These are phyloP conservation scores for Peziza echinospora DNA, from an alignment of 495 filamentous ascomycete genomes.

Conservation along the genomic window DNA sequence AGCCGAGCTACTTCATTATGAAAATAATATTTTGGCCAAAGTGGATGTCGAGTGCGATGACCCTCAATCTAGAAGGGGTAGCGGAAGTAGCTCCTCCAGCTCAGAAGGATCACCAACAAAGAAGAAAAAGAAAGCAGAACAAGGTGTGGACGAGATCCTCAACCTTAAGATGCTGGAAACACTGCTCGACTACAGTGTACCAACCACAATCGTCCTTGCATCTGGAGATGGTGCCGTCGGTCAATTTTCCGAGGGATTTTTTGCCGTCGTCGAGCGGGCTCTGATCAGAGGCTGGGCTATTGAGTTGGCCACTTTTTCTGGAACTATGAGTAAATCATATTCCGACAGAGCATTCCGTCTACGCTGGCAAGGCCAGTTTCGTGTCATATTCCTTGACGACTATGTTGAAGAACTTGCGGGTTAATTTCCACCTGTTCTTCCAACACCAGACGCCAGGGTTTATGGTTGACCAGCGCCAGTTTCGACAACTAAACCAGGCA, in stretches of 20 bases:
- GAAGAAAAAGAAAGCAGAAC: slow-evolving; percentile 27
- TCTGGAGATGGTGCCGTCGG: slow-evolving; percentile 76
- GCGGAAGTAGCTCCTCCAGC: slow-evolving; percentile 22
- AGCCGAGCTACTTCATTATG: slow-evolving; percentile 50
- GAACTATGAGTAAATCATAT: slow-evolving; percentile 51
- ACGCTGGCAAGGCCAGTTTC: slow-evolving; percentile 44
- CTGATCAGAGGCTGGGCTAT: slow-evolving; percentile 65
- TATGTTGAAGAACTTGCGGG: slow-evolving; percentile 58
- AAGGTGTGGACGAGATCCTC: slow-evolving; percentile 84
- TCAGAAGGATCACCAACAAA: slow-evolving; percentile 20
- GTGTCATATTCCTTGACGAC: slow-evolving; percentile 52
- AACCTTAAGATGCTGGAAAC: slow-evolving; percentile 83
- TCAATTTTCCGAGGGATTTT: slow-evolving; percentile 75
- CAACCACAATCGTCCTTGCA: slow-evolving; percentile 67
- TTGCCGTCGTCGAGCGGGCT: slow-evolving; percentile 57
- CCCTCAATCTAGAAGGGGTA: slow-evolving; percentile 22
- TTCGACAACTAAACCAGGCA: too few relatives aligned
- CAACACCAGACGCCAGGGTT: too few relatives aligned
- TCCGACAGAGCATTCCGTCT: slow-evolving; percentile 34
- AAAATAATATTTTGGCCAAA: slow-evolving; percentile 53
- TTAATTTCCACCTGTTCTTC: too few relatives aligned
- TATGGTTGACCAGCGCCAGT: too few relatives aligned
- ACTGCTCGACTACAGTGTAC: slow-evolving; percentile 39
- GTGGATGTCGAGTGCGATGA: slow-evolving; percentile 41
- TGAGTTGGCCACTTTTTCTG: slow-evolving; percentile 62